Evolutionary conservation across 257 asterid genomes (phyloP).

Genomic region (Paraleonurus japonicus): DNA sequence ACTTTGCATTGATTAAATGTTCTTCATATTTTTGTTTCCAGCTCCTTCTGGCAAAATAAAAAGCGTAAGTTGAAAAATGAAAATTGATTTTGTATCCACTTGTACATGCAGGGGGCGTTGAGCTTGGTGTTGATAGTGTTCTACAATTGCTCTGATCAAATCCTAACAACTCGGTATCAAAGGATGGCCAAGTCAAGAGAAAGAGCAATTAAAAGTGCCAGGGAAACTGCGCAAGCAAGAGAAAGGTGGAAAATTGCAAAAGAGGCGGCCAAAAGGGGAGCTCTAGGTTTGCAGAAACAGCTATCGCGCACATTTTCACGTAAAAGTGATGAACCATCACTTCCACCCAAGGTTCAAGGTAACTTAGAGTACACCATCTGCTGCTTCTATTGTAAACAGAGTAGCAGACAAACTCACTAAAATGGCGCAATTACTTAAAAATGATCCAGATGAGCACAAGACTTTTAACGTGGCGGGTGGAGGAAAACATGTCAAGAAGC

Average conservation of each 20-base stretch:
- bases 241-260: slow-evolving; percentile 82
- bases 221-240: slow-evolving; percentile 91
- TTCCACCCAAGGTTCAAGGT: slow-evolving; percentile 42
- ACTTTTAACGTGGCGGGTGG: slow-evolving; percentile 72
- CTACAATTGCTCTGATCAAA: slow-evolving; percentile 91
- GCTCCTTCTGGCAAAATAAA: slow-evolving; percentile 10
- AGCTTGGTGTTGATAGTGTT: slow-evolving; percentile 69
- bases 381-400: slow-evolving; percentile 43
- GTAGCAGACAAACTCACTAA: slow-evolving; percentile 56
- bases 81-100: slow-evolving; percentile 11
- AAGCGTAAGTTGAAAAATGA: neutral
- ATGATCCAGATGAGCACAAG: slow-evolving; percentile 51
- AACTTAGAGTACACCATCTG: slow-evolving; percentile 20
- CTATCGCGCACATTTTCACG: slow-evolving; percentile 73
- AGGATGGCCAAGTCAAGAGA: slow-evolving; percentile 91
- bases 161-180: slow-evolving; percentile 71
- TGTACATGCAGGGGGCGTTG: slow-evolving; percentile 59
- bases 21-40: neutral
- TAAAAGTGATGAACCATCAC: slow-evolving; percentile 35
- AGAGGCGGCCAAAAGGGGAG: slow-evolving; percentile 60
- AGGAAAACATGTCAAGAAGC: slow-evolving; percentile 71
- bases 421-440: slow-evolving; percentile 61
- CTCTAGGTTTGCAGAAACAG: slow-evolving; percentile 61
- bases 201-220: slow-evolving; percentile 82
- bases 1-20: slow-evolving; percentile 14